Base-by-base conservation (phyloP, 73 alveolate species). In the Blepharisma stoltei region DNA sequence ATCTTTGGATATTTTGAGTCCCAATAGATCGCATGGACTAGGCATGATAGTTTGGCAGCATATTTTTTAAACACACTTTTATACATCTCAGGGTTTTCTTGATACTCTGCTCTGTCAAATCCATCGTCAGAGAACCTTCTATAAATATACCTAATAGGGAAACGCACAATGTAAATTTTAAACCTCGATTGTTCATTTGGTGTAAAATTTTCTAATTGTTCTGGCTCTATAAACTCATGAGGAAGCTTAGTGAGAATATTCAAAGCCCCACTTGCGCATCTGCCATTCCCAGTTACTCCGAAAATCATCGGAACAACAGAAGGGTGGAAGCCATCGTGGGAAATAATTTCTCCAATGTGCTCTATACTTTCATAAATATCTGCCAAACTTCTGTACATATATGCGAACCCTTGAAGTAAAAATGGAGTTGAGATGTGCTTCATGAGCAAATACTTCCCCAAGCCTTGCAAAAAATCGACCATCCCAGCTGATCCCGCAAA, bases 401-500 rank as follows among this genome's bases (percentile, higher is more conserved):
- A 76, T 4, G 81, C 78, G 55, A 41, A 37, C 0, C 81, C 83
- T 11, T 27, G 43, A 11, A 6, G 47, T 20, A 76, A 11, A 37
- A 77, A 77, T 18, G 85, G 85, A 21, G 85, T 41, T 6, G 70
- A 6, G 50, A 27, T 60, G 38, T 68, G 46, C 20, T 14, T 6
- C 67, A 38, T 46, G 20, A 77, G 66, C 5, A 70, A 25, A 18
- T 70, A 18, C 45, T 77, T 11, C 6, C 85, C 85, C 48, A 77
- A 84, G 4, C 85, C 85, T 66, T 93, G 80, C 75, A 91, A 66
- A 54, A 91, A 91, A 69, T 90, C 94, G 21, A 91, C 71, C 20
- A 83, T 75, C 21, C 97, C 98, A 23, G 96, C 96, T 6, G 82
- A 82, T 20, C 98, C 98, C 7, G 97, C 98, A 67, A 75, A 91